Percentiles rank a stretch among this genome's conserved stretches.
phyloP scores from a whole-genome alignment of 371 early-diverging fungal genomes.

The Coemansia sp. region DNA sequence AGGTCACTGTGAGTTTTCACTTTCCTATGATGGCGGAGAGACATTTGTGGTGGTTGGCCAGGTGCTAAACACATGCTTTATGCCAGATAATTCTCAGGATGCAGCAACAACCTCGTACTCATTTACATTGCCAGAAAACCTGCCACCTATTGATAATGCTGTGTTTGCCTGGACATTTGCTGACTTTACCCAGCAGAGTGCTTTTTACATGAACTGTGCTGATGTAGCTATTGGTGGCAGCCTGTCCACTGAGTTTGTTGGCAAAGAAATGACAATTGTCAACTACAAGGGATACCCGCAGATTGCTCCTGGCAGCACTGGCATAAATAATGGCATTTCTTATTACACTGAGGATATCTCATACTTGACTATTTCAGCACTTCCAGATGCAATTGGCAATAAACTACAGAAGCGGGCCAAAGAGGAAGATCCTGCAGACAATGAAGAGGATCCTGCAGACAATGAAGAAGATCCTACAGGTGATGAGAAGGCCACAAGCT shows the following conservation, averaged over 20 bases:
- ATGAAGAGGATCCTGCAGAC: background rate
- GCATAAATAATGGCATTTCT: slow-evolving; percentile 24
- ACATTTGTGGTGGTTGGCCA: slow-evolving; percentile 62
- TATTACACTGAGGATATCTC: slow-evolving; percentile 13
- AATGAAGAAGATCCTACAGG: background rate
- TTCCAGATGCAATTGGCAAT: background rate
- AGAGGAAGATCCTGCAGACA: background rate
- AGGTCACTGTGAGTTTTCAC: slow-evolving; percentile 69
- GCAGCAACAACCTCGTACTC: slow-evolving; percentile 11
- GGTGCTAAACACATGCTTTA: slow-evolving; percentile 55
- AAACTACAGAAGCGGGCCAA: background rate
- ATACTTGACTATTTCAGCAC: slow-evolving; percentile 18
- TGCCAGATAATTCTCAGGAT: background rate
- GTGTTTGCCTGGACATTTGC: slow-evolving; percentile 66
- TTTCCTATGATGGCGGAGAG: slow-evolving; percentile 62
- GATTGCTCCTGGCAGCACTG: slow-evolving; percentile 31
- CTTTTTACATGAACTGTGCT: slow-evolving; percentile 62
- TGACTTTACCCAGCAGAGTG: slow-evolving; percentile 57
- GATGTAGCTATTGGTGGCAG: slow-evolving; percentile 54
- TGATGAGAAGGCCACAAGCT: too few species aligned
- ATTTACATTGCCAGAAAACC: slow-evolving; percentile 51
- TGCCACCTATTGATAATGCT: slow-evolving; percentile 52
- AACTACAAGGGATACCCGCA: slow-evolving; percentile 42
- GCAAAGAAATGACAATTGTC: slow-evolving; percentile 33
- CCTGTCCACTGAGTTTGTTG: slow-evolving; percentile 15